Base-by-base conservation (phyloP, 805 yeast species). In the Yamadazyma scolyti region DNA sequence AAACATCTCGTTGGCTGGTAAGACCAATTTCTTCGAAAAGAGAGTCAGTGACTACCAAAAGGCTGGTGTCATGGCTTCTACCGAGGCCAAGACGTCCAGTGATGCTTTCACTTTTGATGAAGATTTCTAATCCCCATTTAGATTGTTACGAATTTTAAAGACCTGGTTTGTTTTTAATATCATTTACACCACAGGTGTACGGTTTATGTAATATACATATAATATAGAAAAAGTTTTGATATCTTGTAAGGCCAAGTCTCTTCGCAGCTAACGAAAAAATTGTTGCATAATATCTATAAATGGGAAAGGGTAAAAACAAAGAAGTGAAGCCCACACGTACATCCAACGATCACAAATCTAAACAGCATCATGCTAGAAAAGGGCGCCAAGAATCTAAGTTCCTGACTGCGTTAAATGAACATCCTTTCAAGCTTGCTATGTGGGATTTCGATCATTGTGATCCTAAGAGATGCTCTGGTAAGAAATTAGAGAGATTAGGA, bases 381-480 rank as follows among this genome's bases (percentile, higher is more conserved):
- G 65, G 59, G 14, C 44, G 59, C 26, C 61, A 50, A 34, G 70
- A 65, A 37, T 30, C 58, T 45, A 45, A 46, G 28, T 84, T 86
- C 50, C 25, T 23, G 17, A 3, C 25, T 4, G 11, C 23, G 7
- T 4, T 21, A 4, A 23, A 16, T 20, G 38, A 37, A 4, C 30
- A 34, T 10, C 96, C 95, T 1, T 81, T 82, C 20, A 88, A 86
- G 49, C 56, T 89, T 40, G 97, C 96, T 11, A 90, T 90, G 98
- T 90, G 98, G 96, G 98, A 93, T 56, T 93, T 93, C 52, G 96
- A 89, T 44, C 98, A 93, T 53, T 93, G 98, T 63, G 98, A 93
- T 59, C 98, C 98, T 1, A 93, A 93, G 52, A 72, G 97, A 52
- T 93, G 98, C 54, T 82, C 94, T 43, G 98, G 98, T 12, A 93